These are phyloP conservation scores for Elongisporangium prolatum DNA, from an alignment of 352 stramenopile species.

Conservation along the genomic window DNA sequence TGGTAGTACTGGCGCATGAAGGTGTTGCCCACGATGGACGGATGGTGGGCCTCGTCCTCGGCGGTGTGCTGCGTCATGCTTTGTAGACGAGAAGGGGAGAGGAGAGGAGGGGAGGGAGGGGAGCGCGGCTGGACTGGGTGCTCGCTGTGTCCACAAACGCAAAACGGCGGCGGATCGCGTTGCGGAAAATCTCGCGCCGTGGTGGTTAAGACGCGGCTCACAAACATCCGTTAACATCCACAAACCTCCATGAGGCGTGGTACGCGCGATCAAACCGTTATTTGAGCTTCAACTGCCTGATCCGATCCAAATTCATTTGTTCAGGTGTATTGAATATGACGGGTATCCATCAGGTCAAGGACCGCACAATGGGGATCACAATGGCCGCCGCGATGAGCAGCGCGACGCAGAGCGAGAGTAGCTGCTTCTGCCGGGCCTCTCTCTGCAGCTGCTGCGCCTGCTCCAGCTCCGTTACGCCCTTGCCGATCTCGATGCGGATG, in stretches of 20 bases:
- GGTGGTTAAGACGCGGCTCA: neutral
- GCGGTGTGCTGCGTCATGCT: constrained; percentile 16
- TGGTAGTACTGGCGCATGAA: constrained; percentile 91
- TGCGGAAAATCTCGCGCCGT: neutral
- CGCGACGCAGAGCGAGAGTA: constrained; percentile 32
- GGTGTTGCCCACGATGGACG: constrained; percentile 71
- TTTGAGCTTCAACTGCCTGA: neutral
- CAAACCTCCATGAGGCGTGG: neutral
- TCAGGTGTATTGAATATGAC: neutral
- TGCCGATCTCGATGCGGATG: constrained; percentile 69
- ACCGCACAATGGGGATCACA: constrained; percentile 46
- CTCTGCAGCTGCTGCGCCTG: constrained; percentile 55
- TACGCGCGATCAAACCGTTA: neutral
- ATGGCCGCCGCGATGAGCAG: constrained; percentile 37
- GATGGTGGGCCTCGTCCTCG: constrained; percentile 41
- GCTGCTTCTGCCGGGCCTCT: constrained; percentile 62
- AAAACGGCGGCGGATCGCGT: neutral
- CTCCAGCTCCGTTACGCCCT: constrained; percentile 61
- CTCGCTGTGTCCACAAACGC: neutral
- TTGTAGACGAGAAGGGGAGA: constrained; percentile 14
- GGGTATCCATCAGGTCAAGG: constrained; percentile 6
- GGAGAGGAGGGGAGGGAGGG: constrained; percentile 1
- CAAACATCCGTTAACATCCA: neutral
- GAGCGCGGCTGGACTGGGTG: neutral
- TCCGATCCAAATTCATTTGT: neutral